A percentile compares a stretch with the other conserved stretches of the same genome.
phyloP scores from a whole-genome alignment of 1,284 basidiomycete genomes.

The Boletellus sp. region DNA sequence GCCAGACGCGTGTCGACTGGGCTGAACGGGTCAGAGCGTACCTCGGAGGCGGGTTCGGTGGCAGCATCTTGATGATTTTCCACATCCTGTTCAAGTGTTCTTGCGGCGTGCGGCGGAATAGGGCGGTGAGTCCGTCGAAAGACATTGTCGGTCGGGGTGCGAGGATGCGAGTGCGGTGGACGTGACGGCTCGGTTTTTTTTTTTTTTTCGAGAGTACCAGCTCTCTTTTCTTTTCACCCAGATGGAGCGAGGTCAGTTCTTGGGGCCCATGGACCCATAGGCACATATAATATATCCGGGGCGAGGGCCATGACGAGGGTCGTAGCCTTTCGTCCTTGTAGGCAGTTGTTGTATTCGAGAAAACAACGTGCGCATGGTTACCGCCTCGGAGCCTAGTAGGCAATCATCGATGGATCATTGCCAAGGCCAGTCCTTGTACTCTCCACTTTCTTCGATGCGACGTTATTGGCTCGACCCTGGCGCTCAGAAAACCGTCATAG shows the following conservation, averaged over 20 bases:
- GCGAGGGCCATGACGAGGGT: not conserved
- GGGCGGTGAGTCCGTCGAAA: constrained; percentile 14
- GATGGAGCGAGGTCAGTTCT: not conserved
- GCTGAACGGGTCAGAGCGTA: constrained; percentile 7
- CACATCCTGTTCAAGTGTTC: constrained; percentile 32
- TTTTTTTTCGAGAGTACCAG: not conserved
- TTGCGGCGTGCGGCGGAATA: constrained; percentile 24
- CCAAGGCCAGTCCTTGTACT: not conserved
- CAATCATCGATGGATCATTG: not conserved
- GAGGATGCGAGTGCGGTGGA: no score
- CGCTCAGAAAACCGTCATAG: no score
- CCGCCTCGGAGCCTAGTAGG: not conserved
- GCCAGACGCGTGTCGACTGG: no score
- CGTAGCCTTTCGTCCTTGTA: no score
- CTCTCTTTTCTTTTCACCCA: no score
- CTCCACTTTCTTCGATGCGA: not conserved
- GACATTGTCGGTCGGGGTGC: not conserved
- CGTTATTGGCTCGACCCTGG: no score
- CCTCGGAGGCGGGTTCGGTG: constrained; percentile 19
- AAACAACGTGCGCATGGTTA: constrained; percentile 18
- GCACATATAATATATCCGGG: not conserved
- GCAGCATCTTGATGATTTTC: constrained; percentile 19
- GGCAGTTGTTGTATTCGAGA: constrained; percentile 11
- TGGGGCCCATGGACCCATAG: not conserved
- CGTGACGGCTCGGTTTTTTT: not conserved